phyloP scores from a whole-genome alignment of 441 rosid species.

The Metrosideros polymorpha region DNA sequence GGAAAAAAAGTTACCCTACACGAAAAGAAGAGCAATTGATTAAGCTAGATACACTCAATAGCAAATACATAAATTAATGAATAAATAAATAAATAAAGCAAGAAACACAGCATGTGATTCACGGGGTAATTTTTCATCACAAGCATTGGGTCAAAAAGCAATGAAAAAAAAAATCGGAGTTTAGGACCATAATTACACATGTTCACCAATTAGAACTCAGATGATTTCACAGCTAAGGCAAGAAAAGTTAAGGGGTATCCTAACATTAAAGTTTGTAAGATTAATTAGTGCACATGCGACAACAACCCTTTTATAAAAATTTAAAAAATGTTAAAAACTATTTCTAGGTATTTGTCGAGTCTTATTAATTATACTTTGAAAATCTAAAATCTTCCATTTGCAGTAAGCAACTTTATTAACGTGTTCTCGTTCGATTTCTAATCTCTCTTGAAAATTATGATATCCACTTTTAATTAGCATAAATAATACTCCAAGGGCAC shows the following conservation, averaged over 20 bases:
- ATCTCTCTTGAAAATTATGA: not conserved
- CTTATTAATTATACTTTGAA: not conserved
- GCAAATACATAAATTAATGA: not conserved
- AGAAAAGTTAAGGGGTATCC: not conserved
- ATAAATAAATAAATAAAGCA: not conserved
- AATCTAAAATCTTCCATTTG: not conserved
- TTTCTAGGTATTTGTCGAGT: not conserved
- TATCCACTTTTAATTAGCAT: not conserved
- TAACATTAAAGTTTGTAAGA: not conserved
- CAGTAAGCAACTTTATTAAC: not conserved
- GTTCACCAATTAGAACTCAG: not conserved
- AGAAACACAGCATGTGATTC: not conserved
- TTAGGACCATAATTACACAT: not conserved
- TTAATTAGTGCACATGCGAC: not conserved
- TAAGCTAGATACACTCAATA: not conserved
- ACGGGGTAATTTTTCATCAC: not conserved
- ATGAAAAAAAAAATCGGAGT: not conserved
- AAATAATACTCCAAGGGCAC: not conserved
- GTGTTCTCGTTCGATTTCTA: not conserved
- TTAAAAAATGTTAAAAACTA: not conserved
- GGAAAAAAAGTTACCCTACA: not conserved
- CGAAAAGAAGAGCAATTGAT: not conserved
- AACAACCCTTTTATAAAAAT: not conserved
- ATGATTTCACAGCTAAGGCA: not conserved
- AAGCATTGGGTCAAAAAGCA: not conserved